Percentiles rank a stretch among this genome's conserved stretches.
These are phyloP conservation scores for Fusarium compactum DNA, from an alignment of 2,329 filamentous ascomycete species.

Conservation along the genomic window DNA sequence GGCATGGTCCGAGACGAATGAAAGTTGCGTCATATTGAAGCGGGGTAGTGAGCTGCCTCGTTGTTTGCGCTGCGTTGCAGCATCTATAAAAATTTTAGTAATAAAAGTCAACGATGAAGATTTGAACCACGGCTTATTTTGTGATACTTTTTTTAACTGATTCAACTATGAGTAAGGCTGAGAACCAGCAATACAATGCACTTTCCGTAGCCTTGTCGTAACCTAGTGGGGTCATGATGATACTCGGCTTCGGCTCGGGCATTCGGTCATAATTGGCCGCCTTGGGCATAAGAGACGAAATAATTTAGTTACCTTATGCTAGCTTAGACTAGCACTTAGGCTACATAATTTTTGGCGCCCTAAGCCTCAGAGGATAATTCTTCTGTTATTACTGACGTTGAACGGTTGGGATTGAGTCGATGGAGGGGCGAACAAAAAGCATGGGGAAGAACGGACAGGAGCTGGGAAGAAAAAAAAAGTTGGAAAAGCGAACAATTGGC, in stretches of 20 bases:
- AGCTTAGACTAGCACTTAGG: not conserved
- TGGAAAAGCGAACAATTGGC: constrained; percentile 25
- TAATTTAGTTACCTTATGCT: not conserved
- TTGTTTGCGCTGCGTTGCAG: constrained; percentile 18
- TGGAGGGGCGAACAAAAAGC: not conserved
- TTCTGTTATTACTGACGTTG: not conserved
- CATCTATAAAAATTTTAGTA: constrained; percentile 2
- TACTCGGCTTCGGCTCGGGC: not conserved
- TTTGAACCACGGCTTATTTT: not conserved
- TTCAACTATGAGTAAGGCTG: not conserved
- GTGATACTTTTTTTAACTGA: not conserved
- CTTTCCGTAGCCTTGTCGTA: not conserved
- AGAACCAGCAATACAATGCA: not conserved
- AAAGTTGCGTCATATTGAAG: not conserved
- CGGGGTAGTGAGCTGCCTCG: constrained; percentile 1
- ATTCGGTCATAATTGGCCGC: not conserved
- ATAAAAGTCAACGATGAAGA: constrained; percentile 27
- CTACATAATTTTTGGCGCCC: not conserved
- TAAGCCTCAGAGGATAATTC: not conserved
- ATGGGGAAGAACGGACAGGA: constrained; percentile 5
- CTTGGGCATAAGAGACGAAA: not conserved
- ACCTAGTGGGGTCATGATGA: not conserved
- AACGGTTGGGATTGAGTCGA: not conserved
- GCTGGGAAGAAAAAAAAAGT: constrained; percentile 12
- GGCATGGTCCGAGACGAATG: not conserved